phyloP scores from a whole-genome alignment of 208 protist species.

The Leishmania gerbilli region DNA sequence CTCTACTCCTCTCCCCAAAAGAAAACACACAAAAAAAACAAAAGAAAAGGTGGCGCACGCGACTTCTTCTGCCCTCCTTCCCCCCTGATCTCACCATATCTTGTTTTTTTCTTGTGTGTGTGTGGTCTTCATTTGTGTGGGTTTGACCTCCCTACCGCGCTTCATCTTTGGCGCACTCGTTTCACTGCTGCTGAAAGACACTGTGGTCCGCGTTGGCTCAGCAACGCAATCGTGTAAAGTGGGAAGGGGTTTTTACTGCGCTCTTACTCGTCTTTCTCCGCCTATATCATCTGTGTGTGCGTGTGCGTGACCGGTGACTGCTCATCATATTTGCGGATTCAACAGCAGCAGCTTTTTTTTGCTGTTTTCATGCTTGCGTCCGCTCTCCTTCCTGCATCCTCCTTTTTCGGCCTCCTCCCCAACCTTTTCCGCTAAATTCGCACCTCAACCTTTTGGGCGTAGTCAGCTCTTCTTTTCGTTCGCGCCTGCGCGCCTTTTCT shows the following conservation, averaged over 20 bases:
- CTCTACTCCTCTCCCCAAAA: not conserved
- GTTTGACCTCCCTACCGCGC: not conserved
- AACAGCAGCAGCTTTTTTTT: not conserved
- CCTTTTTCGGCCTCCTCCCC: not conserved
- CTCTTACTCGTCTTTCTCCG: not conserved
- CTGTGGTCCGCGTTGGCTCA: not conserved
- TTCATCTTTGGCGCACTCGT: conserved; percentile 9
- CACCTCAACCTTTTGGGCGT: not conserved
- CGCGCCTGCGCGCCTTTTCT: not conserved
- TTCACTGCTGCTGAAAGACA: not conserved
- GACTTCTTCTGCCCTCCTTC: not conserved
- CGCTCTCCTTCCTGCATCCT: not conserved
- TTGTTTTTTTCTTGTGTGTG: not conserved
- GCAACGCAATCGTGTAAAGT: not conserved
- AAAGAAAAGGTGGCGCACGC: not conserved
- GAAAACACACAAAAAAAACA: not conserved
- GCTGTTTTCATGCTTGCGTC: not conserved
- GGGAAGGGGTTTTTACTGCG: too few species aligned
- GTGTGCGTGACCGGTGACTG: not conserved
- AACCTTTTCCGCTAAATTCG: not conserved
- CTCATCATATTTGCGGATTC: not conserved
- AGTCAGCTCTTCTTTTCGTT: not conserved
- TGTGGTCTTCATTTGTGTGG: not conserved
- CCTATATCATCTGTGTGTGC: not conserved
- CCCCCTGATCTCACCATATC: too few species aligned